phyloP scores from a whole-genome alignment of 2,329 filamentous ascomycete species.

The Cephalotrichum gorgonifer region DNA sequence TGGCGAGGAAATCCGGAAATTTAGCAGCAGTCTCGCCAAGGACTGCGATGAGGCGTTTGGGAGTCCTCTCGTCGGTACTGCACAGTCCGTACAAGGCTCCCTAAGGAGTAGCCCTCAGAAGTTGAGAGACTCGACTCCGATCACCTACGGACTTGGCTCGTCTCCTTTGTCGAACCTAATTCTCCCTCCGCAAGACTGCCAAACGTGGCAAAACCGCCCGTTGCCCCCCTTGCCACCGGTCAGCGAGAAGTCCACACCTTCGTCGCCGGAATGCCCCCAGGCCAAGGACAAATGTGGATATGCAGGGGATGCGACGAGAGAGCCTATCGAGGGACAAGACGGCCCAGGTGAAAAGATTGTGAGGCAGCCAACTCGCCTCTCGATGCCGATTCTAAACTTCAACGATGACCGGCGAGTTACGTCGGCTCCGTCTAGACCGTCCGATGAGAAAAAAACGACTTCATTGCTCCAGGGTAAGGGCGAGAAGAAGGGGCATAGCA shows the following conservation, averaged over 20 bases:
- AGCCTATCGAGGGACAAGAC: background rate
- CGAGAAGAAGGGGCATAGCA: background rate
- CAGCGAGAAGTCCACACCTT: background rate
- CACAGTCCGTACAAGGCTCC: constrained; percentile 8
- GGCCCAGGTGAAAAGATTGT: constrained; percentile 7
- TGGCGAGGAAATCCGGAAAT: constrained; percentile 71
- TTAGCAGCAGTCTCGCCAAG: constrained; percentile 76
- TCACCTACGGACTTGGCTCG: background rate
- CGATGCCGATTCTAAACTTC: constrained; percentile 19
- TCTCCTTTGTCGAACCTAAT: background rate
- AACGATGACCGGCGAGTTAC: constrained; percentile 34
- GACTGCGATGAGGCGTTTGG: constrained; percentile 92
- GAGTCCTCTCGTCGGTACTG: constrained; percentile 41
- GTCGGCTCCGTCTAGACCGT: constrained; percentile 39
- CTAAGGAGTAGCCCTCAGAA: constrained; percentile 4
- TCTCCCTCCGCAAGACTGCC: background rate
- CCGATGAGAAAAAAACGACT: constrained; percentile 19
- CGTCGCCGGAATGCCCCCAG: background rate
- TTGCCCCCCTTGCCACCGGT: constrained; percentile 35
- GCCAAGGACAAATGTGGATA: background rate
- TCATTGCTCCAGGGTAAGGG: background rate
- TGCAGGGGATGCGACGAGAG: background rate
- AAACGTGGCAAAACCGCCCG: constrained; percentile 34
- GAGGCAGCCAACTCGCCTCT: constrained; percentile 12
- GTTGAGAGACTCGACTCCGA: constrained; percentile 4